Evolutionary conservation across 495 filamentous ascomycete species (phyloP), one percentile per base, ranked within the genome.

Genomic region (Aspergillus conjunctus): DNA sequence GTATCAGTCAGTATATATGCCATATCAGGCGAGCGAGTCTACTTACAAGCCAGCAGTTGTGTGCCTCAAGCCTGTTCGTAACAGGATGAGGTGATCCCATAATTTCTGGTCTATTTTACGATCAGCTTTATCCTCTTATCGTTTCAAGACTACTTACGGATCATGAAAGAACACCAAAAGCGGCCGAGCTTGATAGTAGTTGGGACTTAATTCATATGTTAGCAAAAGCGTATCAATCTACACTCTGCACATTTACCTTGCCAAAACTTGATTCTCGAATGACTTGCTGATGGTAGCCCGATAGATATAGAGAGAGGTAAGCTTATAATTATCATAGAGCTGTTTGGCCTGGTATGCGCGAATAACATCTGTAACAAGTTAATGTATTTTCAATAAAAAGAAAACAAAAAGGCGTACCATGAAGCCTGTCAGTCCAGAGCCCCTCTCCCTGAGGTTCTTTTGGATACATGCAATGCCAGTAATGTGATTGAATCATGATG

Each of bases 181-280:
- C 15, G 86, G 86, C 7, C 77, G 72, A 3, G 63, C 64, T 32
- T 82, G 64, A 58, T 76, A 63, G 55, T 83, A 87, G 52, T 86
- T 85, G 0, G 82, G 66, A 37, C 85, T 88, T 58, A 0, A 9
- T 15, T 14, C n/a, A 11, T 2, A 18, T 17, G 37, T 60, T 34
- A 60, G 62, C 46, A 18, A 41, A 5, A 34, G 12, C 20, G 17
- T 48, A 10, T 17, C 10, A 7, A 10, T 46, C 43, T 17, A 6
- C 9, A 4, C 26, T 50, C 32, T 1, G 14, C n/a, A 12, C n/a
- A 63, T 77, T 73, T 75, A 87, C 74, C 92, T 96, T n/a, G 88
- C 89, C 34, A 98, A 73, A 12, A 98, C 89, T 66, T 97, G 91
- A 62, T 96, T 88, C 66, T 91, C 85, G 65, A 95, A 97, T 1